These are phyloP conservation scores for Candida coquimbonensis DNA, from an alignment of 805 yeast genomes.

Conservation along the genomic window DNA sequence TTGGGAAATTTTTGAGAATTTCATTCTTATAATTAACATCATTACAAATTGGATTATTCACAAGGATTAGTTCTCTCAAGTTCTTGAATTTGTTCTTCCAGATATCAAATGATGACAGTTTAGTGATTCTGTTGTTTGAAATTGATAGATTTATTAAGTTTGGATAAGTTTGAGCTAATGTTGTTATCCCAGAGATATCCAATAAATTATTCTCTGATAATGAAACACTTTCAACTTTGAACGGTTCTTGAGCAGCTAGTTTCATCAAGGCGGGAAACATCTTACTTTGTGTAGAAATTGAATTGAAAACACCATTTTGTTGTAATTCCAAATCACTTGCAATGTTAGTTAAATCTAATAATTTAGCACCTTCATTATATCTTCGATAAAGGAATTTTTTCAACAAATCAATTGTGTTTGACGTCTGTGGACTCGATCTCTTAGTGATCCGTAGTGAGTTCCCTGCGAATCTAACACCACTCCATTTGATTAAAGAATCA, in stretches of 20 bases:
- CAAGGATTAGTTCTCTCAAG: constrained; percentile 70
- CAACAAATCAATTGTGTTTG: constrained; percentile 54
- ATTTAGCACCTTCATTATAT: constrained; percentile 53
- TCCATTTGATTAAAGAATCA: constrained; percentile 48
- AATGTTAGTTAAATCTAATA: constrained; percentile 65
- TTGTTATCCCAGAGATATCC: constrained; percentile 52
- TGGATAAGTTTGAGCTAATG: constrained; percentile 73
- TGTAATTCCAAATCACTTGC: constrained; percentile 55
- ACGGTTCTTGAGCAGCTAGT: constrained; percentile 52
- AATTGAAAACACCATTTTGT: constrained; percentile 57
- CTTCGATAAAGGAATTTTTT: constrained; percentile 55
- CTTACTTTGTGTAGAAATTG: constrained; percentile 60
- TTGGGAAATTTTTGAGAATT: constrained; percentile 69
- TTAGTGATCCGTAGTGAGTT: constrained; percentile 44
- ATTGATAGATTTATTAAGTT: constrained; percentile 69
- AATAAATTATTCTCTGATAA: constrained; percentile 57
- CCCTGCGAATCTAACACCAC: constrained; percentile 82
- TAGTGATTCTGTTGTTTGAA: constrained; percentile 62
- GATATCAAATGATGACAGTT: constrained; percentile 53
- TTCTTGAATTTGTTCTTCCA: constrained; percentile 72
- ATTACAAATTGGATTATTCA: constrained; percentile 65
- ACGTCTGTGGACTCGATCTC: constrained; percentile 25
- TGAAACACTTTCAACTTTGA: constrained; percentile 60
- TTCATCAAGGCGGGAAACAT: constrained; percentile 88
- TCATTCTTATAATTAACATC: constrained; percentile 49